Evolutionary conservation across 495 filamentous ascomycete species (phyloP), one percentile per base, ranked within the genome.

Genomic region (Tuber melanosporum): DNA sequence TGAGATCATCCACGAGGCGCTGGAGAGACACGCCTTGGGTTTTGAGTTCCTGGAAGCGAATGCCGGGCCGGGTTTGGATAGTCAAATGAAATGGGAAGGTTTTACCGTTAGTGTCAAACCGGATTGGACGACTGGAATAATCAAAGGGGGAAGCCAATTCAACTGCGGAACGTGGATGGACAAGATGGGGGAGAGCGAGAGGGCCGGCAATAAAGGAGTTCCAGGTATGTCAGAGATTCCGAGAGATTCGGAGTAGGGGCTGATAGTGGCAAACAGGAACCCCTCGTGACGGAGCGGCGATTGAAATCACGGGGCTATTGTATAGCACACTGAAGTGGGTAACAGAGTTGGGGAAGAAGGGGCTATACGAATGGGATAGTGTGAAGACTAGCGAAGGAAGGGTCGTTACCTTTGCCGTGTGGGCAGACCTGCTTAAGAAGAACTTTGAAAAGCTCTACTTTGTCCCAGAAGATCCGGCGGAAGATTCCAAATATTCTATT

Each of bases 151-250:
- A 49, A 98, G 91, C 79, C 93, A 98, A 83, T 86, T 85, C 83
- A 99, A 99, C 83, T 99, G 96, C 81, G 96, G 96, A 74, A 99
- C 96, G 7, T 99, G 96, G 96, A 97, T 97, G 92, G 96, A 99
- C 86, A 99, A 99, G 88, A 99, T 98, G 95, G 96, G 96, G n/a
- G 96, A 99, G 85, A 97, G 93, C 75, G 89, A 92, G 74, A 92
- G 90, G 75, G 96, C 96, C 39, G 91, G 92, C 52, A 96, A 90
- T 81, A 98, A 97, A 86, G 96, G 96, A 73, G 86, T 95, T n/a
- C 96, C 96, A 0, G 82, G 82, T 83, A 74, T 22, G 72, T 71
- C 46, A 44, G 45, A 42, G 36, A 43, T 43, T 43, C 9, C 49
- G 26, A 19, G 45, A 22, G 32, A 20, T 15, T 26, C 46, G 44